Conservation (phyloP, 768 basidiomycete species). For the Pleurotus citrinopileatus region DNA sequence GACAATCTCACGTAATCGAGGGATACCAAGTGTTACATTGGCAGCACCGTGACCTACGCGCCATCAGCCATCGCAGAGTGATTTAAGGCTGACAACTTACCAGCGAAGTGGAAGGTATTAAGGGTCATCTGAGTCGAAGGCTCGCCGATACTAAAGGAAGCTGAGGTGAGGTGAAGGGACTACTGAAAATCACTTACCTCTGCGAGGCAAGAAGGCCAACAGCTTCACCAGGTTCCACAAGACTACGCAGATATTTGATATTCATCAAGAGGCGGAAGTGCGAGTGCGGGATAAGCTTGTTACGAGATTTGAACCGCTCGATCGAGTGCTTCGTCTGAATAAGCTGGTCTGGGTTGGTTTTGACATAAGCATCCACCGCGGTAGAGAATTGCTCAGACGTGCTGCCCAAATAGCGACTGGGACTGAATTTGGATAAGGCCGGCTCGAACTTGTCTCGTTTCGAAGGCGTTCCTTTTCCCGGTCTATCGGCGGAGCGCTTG, state of each 20-base stretch:
- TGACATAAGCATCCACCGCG: conserved; percentile 75
- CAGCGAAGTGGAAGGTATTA: conserved; percentile 99
- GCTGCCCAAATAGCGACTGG: conserved; percentile 77
- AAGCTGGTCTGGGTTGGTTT: conserved; percentile 60
- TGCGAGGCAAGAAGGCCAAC: conserved; percentile 96
- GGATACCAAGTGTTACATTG: conserved; percentile 98
- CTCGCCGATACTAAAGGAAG: conserved; percentile 77
- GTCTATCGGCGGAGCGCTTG: conserved; percentile 59
- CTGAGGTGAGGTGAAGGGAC: not conserved
- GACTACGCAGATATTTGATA: conserved; percentile 87
- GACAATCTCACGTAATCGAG: conserved; percentile 96
- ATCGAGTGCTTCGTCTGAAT: conserved; percentile 36
- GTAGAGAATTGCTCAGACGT: conserved; percentile 91
- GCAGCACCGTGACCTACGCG: conserved; percentile 95
- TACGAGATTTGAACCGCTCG: conserved; percentile 35
- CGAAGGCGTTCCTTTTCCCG: conserved; percentile 36
- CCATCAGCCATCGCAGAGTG: not conserved
- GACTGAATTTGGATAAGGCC: conserved; percentile 70
- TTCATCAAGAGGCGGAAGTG: conserved; percentile 85
- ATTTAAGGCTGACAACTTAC: conserved; percentile 35
- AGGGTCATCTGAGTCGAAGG: conserved; percentile 99
- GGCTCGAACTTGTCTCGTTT: conserved; percentile 68
- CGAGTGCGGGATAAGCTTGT: conserved; percentile 34
- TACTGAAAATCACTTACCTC: conserved; percentile 55
- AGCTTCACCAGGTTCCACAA: conserved; percentile 98